Conservation (phyloP, 2,329 filamentous ascomycete species). For the Pseudogymnoascus sp. region DNA sequence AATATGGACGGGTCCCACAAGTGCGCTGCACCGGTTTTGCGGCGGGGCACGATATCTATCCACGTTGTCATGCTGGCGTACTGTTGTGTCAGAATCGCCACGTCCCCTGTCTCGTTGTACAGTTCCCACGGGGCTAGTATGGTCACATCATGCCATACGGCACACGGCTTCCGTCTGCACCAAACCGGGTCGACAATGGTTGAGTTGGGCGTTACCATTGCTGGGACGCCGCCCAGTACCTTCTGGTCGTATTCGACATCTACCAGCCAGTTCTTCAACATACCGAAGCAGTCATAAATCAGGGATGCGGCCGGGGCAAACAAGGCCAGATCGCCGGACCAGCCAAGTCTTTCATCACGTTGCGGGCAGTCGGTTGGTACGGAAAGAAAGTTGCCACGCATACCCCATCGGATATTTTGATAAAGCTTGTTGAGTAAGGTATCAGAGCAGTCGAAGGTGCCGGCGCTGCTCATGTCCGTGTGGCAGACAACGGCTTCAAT, state of each 20-base stretch:
- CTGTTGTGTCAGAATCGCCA: slow-evolving; percentile 12
- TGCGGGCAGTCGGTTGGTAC: slow-evolving; percentile 53
- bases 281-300: slow-evolving; percentile 44
- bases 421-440: slow-evolving; percentile 36
- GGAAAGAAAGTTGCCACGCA: slow-evolving; percentile 49
- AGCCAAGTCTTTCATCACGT: slow-evolving; percentile 46
- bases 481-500: slow-evolving; percentile 29
- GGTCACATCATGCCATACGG: slow-evolving; percentile 18
- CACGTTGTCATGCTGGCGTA: slow-evolving; percentile 16
- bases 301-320: slow-evolving; percentile 40
- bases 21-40: too few relatives aligned
- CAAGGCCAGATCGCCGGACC: slow-evolving; percentile 44
- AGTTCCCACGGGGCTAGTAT: slow-evolving; percentile 19
- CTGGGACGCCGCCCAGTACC: slow-evolving; percentile 26
- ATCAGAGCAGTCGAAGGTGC: slow-evolving; percentile 23
- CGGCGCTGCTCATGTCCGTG: slow-evolving; percentile 31
- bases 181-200: background rate
- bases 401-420: slow-evolving; percentile 36
- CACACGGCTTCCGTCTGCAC: slow-evolving; percentile 12
- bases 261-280: slow-evolving; percentile 43
- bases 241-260: slow-evolving; percentile 37
- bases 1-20: too few relatives aligned
- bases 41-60: too few relatives aligned
- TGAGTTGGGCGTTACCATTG: slow-evolving; percentile 28
- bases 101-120: slow-evolving; percentile 17